Percentiles rank a stretch among this genome's conserved stretches.
phyloP scores from a whole-genome alignment of 805 yeast genomes.

The Kodamaea fukazawae region DNA sequence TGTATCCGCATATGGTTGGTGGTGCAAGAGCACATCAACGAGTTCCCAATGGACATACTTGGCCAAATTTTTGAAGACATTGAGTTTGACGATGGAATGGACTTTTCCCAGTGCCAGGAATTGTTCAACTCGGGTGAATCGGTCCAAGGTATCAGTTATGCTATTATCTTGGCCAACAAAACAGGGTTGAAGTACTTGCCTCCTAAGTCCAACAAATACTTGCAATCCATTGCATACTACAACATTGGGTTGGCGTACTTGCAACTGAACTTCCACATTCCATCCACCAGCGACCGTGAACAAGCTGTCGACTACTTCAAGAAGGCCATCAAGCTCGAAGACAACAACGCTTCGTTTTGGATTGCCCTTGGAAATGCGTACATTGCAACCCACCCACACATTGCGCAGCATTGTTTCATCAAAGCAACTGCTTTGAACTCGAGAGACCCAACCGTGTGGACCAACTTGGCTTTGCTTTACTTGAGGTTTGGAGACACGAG shows the following conservation, averaged over 20 bases:
- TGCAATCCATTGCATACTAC: slow-evolving; percentile 55
- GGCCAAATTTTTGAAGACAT: slow-evolving; percentile 18
- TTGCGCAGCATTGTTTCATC: slow-evolving; percentile 91
- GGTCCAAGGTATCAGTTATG: slow-evolving; percentile 33
- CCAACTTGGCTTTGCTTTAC: slow-evolving; percentile 76
- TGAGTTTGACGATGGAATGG: slow-evolving; percentile 5
- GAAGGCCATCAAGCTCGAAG: slow-evolving; percentile 68
- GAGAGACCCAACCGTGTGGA: slow-evolving; percentile 70
- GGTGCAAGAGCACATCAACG: slow-evolving; percentile 51
- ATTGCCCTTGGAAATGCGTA: slow-evolving; percentile 76
- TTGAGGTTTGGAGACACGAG: slow-evolving; percentile 63
- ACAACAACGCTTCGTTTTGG: slow-evolving; percentile 75
- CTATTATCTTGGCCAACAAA: slow-evolving; percentile 47
- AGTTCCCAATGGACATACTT: slow-evolving; percentile 43
- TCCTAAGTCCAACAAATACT: slow-evolving; percentile 40
- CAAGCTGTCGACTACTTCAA: slow-evolving; percentile 58
- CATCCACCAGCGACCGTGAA: slow-evolving; percentile 33
- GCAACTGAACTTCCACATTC: slow-evolving; percentile 33
- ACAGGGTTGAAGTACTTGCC: slow-evolving; percentile 41
- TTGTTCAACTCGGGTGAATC: slow-evolving; percentile 5
- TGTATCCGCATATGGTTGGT: slow-evolving; percentile 51
- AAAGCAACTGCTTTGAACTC: slow-evolving; percentile 72
- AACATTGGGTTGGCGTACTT: slow-evolving; percentile 71
- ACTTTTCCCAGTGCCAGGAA: neutral
- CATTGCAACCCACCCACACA: slow-evolving; percentile 58